Conservation (phyloP, 2,329 filamentous ascomycete genomes). For the Penicillium rolfsii region DNA sequence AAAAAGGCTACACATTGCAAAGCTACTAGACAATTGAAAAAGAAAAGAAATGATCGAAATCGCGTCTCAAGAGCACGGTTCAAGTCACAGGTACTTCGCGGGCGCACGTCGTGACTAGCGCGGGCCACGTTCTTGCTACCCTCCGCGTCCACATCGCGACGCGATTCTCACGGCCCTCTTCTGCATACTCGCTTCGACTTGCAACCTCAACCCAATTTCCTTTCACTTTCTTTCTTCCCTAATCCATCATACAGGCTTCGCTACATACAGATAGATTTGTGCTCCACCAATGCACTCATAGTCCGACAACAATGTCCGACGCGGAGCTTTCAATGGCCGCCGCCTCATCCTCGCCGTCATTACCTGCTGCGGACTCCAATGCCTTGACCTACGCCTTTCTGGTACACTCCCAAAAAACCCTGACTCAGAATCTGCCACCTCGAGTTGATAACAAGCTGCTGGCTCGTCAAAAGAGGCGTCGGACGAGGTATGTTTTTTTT, state of each 20-base stretch:
- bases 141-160: slow-evolving; percentile 42
- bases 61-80: neutral
- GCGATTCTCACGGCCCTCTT: slow-evolving; percentile 34
- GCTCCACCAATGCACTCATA: slow-evolving; percentile 23
- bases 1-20: neutral
- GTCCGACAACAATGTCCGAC: slow-evolving; percentile 39
- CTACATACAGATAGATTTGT: slow-evolving; percentile 1
- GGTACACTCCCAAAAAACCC: slow-evolving; percentile 61
- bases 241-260: neutral
- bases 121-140: slow-evolving; percentile 32
- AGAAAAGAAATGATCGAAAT: neutral
- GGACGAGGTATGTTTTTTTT: slow-evolving; percentile 58
- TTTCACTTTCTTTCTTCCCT: slow-evolving; percentile 12
- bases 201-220: slow-evolving; percentile 24
- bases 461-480: slow-evolving; percentile 62
- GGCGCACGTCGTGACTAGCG: slow-evolving; percentile 28
- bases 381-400: slow-evolving; percentile 57
- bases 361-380: slow-evolving; percentile 38
- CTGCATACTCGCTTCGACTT: slow-evolving; percentile 28
- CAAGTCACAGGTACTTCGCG: slow-evolving; percentile 21
- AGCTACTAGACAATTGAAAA: neutral
- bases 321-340: slow-evolving; percentile 35
- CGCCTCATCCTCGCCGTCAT: slow-evolving; percentile 41
- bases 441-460: slow-evolving; percentile 63
- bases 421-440: slow-evolving; percentile 60